Base-by-base conservation (phyloP, 352 stramenopile genomes). In the Phytophthora lateralis region DNA sequence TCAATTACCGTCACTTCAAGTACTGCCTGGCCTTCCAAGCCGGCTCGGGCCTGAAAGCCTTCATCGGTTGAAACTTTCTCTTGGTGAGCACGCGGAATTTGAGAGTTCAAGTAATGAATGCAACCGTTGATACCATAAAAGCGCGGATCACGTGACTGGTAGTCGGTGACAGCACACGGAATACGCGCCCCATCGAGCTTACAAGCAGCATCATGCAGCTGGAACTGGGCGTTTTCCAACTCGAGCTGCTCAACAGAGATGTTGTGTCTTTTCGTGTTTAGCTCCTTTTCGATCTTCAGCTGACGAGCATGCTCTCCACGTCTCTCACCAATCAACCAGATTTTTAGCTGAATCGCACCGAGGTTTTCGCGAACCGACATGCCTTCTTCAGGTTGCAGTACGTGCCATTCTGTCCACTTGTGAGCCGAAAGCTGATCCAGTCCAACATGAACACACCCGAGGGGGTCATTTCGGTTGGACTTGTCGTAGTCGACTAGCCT, bases 51-150 rank as follows among this genome's bases (percentile, higher is more conserved):
- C 53, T 90, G 83, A 55, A 90, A 90, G 0, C 61, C 53, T 66
- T 90, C 80, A 42, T 91, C 82, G 0, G 70, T 69, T 7, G 78
- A 72, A n/a, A 56, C 64, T 24, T 67, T 84, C 24, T 89, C 75
- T n/a, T 67, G 66, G 58, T 90, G 79, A 2, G 83, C 79, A 24
- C 75, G 69, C 6, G 79, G 54, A 37, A 92, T 81, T 43, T 89
- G 80, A 4, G 71, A 65, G 41, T 89, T 88, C 6, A 90, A 57
- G 14, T 85, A 73, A 32, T 92, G 80, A 56, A 92, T 89, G 60
- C 80, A 90, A 9, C 83, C 83, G 45, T 92, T 92, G 39, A 92
- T 80, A 6, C 83, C 83, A 50, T 92, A 92, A 52, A 92, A 92
- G n/a, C 80, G 71, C 2, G 83, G 83, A 10, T 90, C 70, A 3